phyloP scores from a whole-genome alignment of 768 basidiomycete species.

The Trametes villosa region DNA sequence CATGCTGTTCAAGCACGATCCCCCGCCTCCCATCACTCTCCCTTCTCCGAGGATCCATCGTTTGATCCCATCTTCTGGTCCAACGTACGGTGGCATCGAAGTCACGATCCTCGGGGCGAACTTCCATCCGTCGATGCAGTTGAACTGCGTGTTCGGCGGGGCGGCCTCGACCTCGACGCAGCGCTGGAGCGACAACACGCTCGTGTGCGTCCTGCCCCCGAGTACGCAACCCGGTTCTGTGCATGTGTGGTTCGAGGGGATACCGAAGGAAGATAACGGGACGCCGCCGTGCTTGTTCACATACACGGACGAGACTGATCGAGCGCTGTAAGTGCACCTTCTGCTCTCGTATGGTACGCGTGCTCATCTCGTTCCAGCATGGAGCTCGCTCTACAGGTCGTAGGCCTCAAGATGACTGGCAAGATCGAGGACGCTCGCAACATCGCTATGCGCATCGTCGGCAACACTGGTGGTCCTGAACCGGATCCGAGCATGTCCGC shows the following conservation, averaged over 20 bases:
- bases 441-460: conserved; percentile 91
- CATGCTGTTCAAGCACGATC: conserved; percentile 61
- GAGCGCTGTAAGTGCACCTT: conserved; percentile 69
- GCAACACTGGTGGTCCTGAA: conserved; percentile 62
- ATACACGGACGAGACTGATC: conserved; percentile 89
- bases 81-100: conserved; percentile 91
- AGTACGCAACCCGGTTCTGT: conserved; percentile 82
- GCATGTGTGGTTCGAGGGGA: conserved; percentile 85
- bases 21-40: conserved; percentile 50
- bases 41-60: conserved; percentile 80
- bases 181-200: conserved; percentile 90
- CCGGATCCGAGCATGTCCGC: conserved; percentile 35
- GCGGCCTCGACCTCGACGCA: conserved; percentile 81
- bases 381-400: conserved; percentile 94
- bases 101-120: conserved; percentile 92
- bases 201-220: conserved; percentile 91
- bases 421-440: conserved; percentile 93
- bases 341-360: background rate
- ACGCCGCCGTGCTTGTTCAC: conserved; percentile 74
- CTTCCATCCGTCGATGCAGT: conserved; percentile 74
- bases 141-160: conserved; percentile 87
- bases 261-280: conserved; percentile 62
- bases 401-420: conserved; percentile 96
- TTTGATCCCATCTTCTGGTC: conserved; percentile 82
- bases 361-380: conserved; percentile 55